Evolutionary conservation across 2,329 filamentous ascomycete species (phyloP).

Genomic region (Nakataea oryzae): DNA sequence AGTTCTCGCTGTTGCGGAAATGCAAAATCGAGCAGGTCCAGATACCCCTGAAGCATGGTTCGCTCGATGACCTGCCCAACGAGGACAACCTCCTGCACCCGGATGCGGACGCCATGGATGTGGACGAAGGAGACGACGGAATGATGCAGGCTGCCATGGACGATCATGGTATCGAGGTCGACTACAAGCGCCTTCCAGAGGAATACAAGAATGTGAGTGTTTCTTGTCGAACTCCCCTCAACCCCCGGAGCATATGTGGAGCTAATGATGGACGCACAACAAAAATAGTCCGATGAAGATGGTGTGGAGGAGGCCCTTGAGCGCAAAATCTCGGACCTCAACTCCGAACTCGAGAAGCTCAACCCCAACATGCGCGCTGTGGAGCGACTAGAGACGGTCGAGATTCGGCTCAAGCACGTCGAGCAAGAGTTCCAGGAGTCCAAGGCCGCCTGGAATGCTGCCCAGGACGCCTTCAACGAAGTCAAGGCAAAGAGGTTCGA

Average conservation of each 20-base stretch:
- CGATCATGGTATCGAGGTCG: constrained; percentile 83
- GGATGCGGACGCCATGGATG: constrained; percentile 84
- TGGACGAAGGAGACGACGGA: constrained; percentile 61
- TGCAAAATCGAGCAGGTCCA: constrained; percentile 92
- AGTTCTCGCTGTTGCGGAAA: constrained; percentile 74
- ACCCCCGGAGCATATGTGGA: background rate
- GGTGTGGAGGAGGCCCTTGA: constrained; percentile 65
- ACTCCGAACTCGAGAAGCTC: constrained; percentile 79
- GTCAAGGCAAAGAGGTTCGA: constrained; percentile 77
- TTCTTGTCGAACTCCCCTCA: background rate
- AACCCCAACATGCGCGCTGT: constrained; percentile 95
- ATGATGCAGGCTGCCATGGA: constrained; percentile 59
- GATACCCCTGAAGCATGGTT: constrained; percentile 66
- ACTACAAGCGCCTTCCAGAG: constrained; percentile 74
- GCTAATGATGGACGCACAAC: constrained; percentile 19
- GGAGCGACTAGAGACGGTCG: constrained; percentile 79
- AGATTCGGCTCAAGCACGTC: constrained; percentile 69
- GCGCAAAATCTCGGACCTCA: constrained; percentile 66
- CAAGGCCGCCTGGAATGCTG: constrained; percentile 54
- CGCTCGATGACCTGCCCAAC: constrained; percentile 77
- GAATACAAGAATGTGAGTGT: constrained; percentile 64
- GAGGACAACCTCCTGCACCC: constrained; percentile 68
- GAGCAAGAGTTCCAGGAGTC: constrained; percentile 87
- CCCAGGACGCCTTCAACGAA: constrained; percentile 50
- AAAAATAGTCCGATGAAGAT: constrained; percentile 51